Conservation (phyloP, 2,329 filamentous ascomycete species). For the Talaromyces sp. region DNA sequence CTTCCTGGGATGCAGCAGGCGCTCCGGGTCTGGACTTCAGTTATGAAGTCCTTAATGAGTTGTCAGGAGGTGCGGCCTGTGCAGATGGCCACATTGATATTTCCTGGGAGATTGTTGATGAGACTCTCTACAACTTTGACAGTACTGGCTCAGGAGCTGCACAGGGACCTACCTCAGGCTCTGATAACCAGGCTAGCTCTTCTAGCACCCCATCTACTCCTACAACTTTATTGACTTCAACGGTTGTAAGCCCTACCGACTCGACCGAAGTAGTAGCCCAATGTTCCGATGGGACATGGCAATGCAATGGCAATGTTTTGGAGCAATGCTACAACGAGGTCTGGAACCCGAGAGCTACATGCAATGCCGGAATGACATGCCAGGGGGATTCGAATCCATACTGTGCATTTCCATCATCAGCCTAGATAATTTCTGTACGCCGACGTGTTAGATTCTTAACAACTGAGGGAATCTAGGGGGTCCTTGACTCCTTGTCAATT, state of each 20-base stretch:
- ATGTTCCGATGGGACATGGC: conserved; percentile 10
- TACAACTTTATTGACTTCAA: conserved; percentile 8
- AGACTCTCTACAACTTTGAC: conserved; percentile 8
- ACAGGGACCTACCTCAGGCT: not conserved
- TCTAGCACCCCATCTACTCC: not conserved
- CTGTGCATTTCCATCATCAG: not conserved
- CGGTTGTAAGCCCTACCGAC: not conserved
- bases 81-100: not conserved
- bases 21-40: conserved; percentile 12
- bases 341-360: conserved; percentile 12
- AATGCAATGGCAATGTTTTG: conserved; percentile 11
- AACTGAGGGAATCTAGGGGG: too few species aligned
- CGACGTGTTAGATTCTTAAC: too few species aligned
- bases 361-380: conserved; percentile 8
- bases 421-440: not conserved
- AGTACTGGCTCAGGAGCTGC: not conserved
- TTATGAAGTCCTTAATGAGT: not conserved
- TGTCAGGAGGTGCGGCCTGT: not conserved
- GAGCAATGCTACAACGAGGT: conserved; percentile 12
- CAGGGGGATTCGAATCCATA: conserved; percentile 13
- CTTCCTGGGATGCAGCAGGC: not conserved
- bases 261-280: not conserved
- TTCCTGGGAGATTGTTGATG: conserved; percentile 9
- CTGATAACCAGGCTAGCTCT: conserved; percentile 1
- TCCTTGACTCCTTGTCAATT: not conserved